phyloP scores from a whole-genome alignment of 1,139 yeast species.

The Martiniozyma asiatica region DNA sequence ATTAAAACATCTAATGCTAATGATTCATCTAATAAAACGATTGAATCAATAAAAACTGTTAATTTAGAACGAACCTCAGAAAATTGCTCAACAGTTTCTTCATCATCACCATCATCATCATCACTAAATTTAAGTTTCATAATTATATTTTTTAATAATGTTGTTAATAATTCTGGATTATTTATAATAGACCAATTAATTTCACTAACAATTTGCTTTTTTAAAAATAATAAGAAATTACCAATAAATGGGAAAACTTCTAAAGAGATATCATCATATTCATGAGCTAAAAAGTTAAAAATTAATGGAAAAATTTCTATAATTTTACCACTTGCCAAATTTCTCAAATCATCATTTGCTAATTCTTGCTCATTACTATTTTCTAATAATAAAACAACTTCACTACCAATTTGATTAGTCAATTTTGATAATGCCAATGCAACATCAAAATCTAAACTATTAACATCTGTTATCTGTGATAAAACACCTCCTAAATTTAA shows the following conservation, averaged over 20 bases:
- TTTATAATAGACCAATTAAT: constrained; percentile 22
- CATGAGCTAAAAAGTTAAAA: constrained; percentile 60
- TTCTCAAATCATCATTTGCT: constrained; percentile 25
- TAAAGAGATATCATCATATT: constrained; percentile 77
- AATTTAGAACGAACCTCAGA: constrained; percentile 63
- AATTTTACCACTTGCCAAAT: constrained; percentile 34
- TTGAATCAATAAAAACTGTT: constrained; percentile 72
- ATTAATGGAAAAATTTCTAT: constrained; percentile 64
- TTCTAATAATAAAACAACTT: constrained; percentile 56
- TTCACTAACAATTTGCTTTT: constrained; percentile 36
- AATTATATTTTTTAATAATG: constrained; percentile 57
- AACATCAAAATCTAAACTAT: constrained; percentile 50
- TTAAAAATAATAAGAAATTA: constrained; percentile 58
- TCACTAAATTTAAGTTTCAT: constrained; percentile 71
- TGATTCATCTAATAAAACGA: constrained; percentile 64
- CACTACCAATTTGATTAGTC: constrained; percentile 64
- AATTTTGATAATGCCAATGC: constrained; percentile 63
- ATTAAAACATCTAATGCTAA: constrained; percentile 64
- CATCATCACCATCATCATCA: constrained; percentile 62
- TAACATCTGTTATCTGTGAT: constrained; percentile 25
- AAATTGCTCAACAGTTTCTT: constrained; percentile 62
- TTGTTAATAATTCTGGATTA: constrained; percentile 40
- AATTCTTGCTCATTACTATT: constrained; percentile 26
- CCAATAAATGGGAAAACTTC: constrained; percentile 76
- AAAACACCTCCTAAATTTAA: constrained; percentile 54